phyloP scores from a whole-genome alignment of 2,329 filamentous ascomycete genomes.

The Lachnellula arida region DNA sequence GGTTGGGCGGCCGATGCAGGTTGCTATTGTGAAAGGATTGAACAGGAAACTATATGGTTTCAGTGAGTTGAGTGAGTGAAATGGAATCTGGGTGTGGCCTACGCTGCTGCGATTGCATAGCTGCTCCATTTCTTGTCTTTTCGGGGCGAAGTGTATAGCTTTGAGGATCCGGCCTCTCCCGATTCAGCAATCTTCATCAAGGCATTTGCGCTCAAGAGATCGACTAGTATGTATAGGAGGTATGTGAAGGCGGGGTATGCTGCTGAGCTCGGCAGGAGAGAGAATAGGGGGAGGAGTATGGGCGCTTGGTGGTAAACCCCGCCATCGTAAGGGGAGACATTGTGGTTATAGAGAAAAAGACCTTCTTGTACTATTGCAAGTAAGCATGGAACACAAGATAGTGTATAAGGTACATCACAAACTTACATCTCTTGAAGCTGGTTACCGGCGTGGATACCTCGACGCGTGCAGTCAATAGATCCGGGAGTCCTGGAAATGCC shows the following conservation, averaged over 20 bases:
- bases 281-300: conserved; percentile 85
- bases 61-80: too few relatives aligned
- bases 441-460: conserved; percentile 96
- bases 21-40: conserved; percentile 89
- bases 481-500: conserved; percentile 76
- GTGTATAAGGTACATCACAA: neutral
- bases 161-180: conserved; percentile 69
- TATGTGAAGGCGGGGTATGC: conserved; percentile 68
- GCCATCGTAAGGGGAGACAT: conserved; percentile 95
- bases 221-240: conserved; percentile 74
- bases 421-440: conserved; percentile 92
- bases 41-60: conserved; percentile 67
- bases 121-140: conserved; percentile 71
- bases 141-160: conserved; percentile 72
- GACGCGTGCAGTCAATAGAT: conserved; percentile 82
- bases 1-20: conserved; percentile 85
- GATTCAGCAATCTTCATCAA: conserved; percentile 77
- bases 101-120: conserved; percentile 74
- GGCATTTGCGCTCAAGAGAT: conserved; percentile 77
- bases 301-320: conserved; percentile 81
- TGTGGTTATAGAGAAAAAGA: conserved; percentile 90
- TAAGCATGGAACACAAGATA: conserved; percentile 6
- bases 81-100: conserved; percentile 30
- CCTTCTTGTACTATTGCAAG: conserved; percentile 77
- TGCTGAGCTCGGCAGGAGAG: conserved; percentile 69